Evolutionary conservation across 352 stramenopile genomes (phyloP).

Genomic region (Pythium diclinum): DNA sequence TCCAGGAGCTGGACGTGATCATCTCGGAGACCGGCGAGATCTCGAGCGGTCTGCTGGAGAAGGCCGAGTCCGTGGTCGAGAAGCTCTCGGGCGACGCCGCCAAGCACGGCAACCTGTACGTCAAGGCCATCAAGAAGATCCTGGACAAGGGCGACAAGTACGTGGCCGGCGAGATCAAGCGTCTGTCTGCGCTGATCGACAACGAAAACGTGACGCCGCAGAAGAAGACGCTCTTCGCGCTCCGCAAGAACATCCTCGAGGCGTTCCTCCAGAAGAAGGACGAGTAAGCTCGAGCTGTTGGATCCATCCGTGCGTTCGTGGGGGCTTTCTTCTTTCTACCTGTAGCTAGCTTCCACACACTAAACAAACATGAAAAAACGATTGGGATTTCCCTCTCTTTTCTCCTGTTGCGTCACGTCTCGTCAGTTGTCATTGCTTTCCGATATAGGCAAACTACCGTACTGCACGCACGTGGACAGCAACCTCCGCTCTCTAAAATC

Average conservation of each 20-base stretch:
- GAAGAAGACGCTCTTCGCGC: constrained; percentile 89
- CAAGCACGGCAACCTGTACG: constrained; percentile 82
- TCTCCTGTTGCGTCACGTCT: background rate
- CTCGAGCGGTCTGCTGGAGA: constrained; percentile 60
- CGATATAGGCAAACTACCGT: background rate
- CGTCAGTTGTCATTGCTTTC: background rate
- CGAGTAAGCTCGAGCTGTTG: constrained; percentile 21
- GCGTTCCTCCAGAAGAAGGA: constrained; percentile 54
- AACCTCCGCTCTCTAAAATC: background rate
- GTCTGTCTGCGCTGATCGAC: constrained; percentile 69
- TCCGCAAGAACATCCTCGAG: constrained; percentile 90
- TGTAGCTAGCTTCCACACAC: background rate
- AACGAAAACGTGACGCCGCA: constrained; percentile 80
- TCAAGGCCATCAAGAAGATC: constrained; percentile 92
- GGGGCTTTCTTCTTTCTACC: too few relatives aligned
- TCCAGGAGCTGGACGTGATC: constrained; percentile 83
- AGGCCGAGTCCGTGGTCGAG: constrained; percentile 70
- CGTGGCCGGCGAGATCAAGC: constrained; percentile 79
- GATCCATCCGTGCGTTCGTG: background rate
- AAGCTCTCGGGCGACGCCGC: constrained; percentile 58
- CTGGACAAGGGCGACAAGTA: constrained; percentile 83
- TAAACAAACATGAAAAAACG: background rate
- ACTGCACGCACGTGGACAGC: background rate
- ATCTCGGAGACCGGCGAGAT: constrained; percentile 72
- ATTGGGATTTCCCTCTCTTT: background rate